phyloP scores from a whole-genome alignment of 1,284 basidiomycete genomes.

The Apiotrichum gracile region DNA sequence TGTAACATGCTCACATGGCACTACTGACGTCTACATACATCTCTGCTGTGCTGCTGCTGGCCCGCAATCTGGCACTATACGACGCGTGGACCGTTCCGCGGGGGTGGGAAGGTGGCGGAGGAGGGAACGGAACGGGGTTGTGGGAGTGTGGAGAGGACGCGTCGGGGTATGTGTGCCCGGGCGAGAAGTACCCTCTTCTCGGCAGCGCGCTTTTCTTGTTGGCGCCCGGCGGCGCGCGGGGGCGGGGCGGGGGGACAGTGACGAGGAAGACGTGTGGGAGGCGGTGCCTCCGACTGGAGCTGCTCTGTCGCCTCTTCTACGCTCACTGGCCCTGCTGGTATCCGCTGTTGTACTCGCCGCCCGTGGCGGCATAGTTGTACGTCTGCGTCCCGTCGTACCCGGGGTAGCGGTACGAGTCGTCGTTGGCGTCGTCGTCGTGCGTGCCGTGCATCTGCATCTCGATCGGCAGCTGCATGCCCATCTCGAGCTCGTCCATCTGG shows the following conservation, averaged over 20 bases:
- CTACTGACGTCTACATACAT: background rate
- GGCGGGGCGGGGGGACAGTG: no score
- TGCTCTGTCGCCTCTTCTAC: no score
- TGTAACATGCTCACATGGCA: constrained; percentile 1
- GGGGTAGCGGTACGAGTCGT: background rate
- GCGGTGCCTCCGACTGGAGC: no score
- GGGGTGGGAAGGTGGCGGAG: no score
- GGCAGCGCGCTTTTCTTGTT: no score
- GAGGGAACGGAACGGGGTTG: background rate
- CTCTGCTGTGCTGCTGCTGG: background rate
- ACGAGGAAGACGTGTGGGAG: no score
- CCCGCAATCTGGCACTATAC: background rate
- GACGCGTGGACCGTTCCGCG: no score
- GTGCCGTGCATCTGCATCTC: constrained; percentile 45
- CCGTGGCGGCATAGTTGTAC: background rate
- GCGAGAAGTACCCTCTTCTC: no score
- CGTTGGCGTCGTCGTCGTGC: constrained; percentile 25
- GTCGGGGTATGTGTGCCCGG: background rate
- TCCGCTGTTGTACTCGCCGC: background rate
- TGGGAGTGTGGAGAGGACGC: background rate
- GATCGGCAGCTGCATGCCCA: constrained; percentile 44
- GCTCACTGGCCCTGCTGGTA: constrained; percentile 5
- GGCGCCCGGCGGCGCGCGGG: no score
- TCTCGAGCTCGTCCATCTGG: constrained; percentile 45
- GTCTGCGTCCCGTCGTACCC: constrained; percentile 5